phyloP scores from a whole-genome alignment of 176 grass and related monocot species.

The Aegilops sharonensis region DNA sequence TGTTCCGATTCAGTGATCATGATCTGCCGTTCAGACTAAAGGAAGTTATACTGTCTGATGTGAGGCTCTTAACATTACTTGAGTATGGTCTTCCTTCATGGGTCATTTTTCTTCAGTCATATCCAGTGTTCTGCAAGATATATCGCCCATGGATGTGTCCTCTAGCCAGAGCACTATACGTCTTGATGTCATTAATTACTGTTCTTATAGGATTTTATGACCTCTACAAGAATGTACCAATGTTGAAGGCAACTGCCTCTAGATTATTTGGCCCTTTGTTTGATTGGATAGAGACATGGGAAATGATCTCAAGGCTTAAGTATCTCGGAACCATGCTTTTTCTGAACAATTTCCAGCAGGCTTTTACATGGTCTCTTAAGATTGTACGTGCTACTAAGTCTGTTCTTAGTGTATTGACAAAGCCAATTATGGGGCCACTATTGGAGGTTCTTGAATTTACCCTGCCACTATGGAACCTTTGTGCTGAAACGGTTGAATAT shows the following conservation, averaged over 20 bases:
- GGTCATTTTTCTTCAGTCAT: slow-evolving; percentile 96
- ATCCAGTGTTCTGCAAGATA: slow-evolving; percentile 94
- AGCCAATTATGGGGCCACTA: slow-evolving; percentile 68
- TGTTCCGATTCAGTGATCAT: slow-evolving; percentile 84
- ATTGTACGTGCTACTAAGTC: slow-evolving; percentile 64
- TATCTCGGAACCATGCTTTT: slow-evolving; percentile 99
- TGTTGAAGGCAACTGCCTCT: slow-evolving; percentile 91
- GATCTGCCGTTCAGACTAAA: slow-evolving; percentile 82
- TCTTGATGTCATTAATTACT: slow-evolving; percentile 84
- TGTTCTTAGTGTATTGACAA: slow-evolving; percentile 70
- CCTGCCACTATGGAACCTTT: slow-evolving; percentile 77
- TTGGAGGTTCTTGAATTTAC: slow-evolving; percentile 79
- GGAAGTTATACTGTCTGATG: slow-evolving; percentile 77
- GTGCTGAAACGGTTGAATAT: slow-evolving; percentile 53
- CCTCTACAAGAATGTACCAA: slow-evolving; percentile 94
- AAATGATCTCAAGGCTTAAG: slow-evolving; percentile 93
- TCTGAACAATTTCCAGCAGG: slow-evolving; percentile 85
- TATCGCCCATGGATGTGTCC: slow-evolving; percentile 99
- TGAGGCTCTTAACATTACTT: slow-evolving; percentile 80
- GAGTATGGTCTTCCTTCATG: slow-evolving; percentile 97
- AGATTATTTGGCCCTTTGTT: slow-evolving; percentile 94
- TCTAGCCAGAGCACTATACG: slow-evolving; percentile 77
- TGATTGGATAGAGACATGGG: slow-evolving; percentile 99
- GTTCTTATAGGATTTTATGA: slow-evolving; percentile 99
- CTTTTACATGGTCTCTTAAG: slow-evolving; percentile 83